These are phyloP conservation scores for Ilyonectria robusta DNA, from an alignment of 2,329 filamentous ascomycete genomes.

Conservation along the genomic window DNA sequence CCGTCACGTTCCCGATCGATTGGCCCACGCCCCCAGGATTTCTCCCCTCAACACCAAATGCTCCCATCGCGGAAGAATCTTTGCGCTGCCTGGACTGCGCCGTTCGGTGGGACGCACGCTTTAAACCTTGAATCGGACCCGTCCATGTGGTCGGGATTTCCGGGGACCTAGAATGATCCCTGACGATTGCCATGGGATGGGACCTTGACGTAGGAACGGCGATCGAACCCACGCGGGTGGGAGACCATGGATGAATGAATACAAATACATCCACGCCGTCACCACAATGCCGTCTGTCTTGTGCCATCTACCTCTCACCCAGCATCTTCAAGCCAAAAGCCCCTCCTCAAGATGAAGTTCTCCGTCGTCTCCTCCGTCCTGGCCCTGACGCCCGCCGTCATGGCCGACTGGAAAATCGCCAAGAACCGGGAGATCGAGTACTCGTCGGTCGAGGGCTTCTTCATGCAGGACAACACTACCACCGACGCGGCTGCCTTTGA, in stretches of 20 bases:
- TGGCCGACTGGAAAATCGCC: constrained; percentile 51
- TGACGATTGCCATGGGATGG: neutral
- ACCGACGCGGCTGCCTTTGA: constrained; percentile 73
- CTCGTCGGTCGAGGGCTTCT: constrained; percentile 72
- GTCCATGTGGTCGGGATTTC: neutral
- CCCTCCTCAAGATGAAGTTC: constrained; percentile 50
- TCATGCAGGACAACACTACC: constrained; percentile 72
- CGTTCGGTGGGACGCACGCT: neutral
- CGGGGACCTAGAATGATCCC: neutral
- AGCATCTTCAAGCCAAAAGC: neutral
- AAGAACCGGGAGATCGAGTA: constrained; percentile 67
- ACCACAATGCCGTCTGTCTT: neutral
- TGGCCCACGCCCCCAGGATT: constrained; percentile 43
- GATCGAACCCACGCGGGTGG: neutral
- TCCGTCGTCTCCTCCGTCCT: constrained; percentile 48
- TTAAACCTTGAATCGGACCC: neutral
- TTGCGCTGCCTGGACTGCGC: neutral
- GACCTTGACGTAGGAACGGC: neutral
- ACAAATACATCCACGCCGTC: constrained; percentile 6
- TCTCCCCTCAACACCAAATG: neutral
- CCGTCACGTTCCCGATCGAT: constrained; percentile 49
- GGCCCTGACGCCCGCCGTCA: constrained; percentile 46
- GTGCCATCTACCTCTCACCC: neutral
- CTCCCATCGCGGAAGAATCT: constrained; percentile 5
- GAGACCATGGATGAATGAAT: neutral